Conservation (phyloP, 192 early-diverging fungal genomes). For the Backusella tarrabulga region DNA sequence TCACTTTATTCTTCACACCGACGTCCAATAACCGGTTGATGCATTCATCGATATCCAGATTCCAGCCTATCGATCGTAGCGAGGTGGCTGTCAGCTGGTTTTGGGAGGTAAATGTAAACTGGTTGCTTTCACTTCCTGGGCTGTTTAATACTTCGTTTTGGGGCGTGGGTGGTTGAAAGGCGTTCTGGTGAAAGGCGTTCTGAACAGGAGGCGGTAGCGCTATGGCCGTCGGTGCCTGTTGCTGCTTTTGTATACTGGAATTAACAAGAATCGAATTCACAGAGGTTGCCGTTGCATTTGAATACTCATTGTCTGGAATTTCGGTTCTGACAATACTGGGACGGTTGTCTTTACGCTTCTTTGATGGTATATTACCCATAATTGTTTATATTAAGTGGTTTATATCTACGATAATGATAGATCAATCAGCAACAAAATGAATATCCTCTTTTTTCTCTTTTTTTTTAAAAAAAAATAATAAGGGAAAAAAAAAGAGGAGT, state of each 20-base stretch:
- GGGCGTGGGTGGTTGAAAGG: neutral
- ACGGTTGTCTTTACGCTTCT: conserved; percentile 6
- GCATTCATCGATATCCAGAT: conserved; percentile 35
- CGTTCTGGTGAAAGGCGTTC: neutral
- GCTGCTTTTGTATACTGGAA: neutral
- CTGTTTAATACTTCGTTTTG: neutral
- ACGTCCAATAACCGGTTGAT: conserved; percentile 25
- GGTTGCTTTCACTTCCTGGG: conserved; percentile 14
- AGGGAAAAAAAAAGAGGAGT: neutral
- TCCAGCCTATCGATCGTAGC: conserved; percentile 11
- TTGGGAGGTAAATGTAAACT: conserved; percentile 29
- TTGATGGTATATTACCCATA: conserved; percentile 18
- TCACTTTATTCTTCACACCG: conserved; percentile 6
- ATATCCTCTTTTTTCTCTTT: neutral
- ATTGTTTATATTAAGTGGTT: neutral
- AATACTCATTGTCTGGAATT: conserved; percentile 14
- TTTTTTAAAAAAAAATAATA: neutral
- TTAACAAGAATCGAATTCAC: conserved; percentile 20
- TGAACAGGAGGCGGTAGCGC: neutral
- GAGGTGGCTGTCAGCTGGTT: conserved; percentile 35
- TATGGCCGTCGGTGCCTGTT: neutral
- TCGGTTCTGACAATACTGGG: conserved; percentile 10
- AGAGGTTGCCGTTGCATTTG: conserved; percentile 12
- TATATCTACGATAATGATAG: neutral
- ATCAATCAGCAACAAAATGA: neutral